Evolutionary conservation across 768 basidiomycete species (phyloP).

Genomic region (Strobilomyces echinocephalus): DNA sequence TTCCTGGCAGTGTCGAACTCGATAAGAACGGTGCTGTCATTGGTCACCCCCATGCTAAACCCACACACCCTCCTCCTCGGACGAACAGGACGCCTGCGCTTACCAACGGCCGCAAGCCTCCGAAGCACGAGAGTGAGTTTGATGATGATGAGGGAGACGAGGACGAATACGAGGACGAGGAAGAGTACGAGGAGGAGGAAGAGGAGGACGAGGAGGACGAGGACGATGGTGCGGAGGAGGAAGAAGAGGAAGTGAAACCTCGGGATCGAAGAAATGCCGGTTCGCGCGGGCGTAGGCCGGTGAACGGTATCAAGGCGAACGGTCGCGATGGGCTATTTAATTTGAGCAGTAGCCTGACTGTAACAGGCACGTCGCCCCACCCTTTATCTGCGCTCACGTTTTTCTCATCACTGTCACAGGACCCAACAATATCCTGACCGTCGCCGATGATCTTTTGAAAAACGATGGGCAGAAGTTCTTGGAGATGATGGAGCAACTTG

Average conservation of each 20-base stretch:
- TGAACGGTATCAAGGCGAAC: constrained; percentile 43
- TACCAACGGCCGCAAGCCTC: constrained; percentile 38
- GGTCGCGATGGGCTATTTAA: constrained; percentile 69
- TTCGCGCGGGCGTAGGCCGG: constrained; percentile 36
- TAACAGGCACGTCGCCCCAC: constrained; percentile 53
- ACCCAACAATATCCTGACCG: constrained; percentile 93
- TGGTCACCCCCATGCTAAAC: constrained; percentile 30
- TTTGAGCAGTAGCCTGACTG: constrained; percentile 78
- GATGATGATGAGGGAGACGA: constrained; percentile 62
- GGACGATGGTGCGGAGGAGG: constrained; percentile 63
- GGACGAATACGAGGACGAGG: constrained; percentile 50
- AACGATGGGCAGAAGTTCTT: constrained; percentile 99
- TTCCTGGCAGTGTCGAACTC: constrained; percentile 95
- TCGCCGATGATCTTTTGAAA: constrained; percentile 96
- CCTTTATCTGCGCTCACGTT: constrained; percentile 5
- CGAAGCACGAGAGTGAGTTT: constrained; percentile 58
- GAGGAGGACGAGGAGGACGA: constrained; percentile 72
- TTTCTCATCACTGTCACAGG: constrained; percentile 39
- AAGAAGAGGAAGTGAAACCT: constrained; percentile 46
- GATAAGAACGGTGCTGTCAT: constrained; percentile 84
- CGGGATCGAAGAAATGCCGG: constrained; percentile 32
- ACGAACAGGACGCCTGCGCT: constrained; percentile 31
- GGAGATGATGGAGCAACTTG: constrained; percentile 99
- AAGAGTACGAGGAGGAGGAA: constrained; percentile 53
- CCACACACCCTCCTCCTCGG: constrained; percentile 38